Conservation (phyloP, 225 moss, liverwort and hornwort species). For the Polytrichum formosum region DNA sequence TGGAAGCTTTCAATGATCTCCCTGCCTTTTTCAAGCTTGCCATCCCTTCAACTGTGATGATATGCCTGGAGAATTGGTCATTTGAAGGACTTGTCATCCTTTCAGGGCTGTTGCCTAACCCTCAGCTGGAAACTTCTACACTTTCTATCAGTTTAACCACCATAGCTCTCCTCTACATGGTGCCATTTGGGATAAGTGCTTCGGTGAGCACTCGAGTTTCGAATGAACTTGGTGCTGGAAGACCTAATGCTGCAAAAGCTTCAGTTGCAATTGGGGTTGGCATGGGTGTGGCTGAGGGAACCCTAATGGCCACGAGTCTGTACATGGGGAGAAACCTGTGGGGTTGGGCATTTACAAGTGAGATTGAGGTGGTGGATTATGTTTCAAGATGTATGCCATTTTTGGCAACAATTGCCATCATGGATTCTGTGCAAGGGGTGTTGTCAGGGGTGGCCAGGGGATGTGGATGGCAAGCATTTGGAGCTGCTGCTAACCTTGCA, state of each 20-base stretch:
- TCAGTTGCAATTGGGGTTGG: conserved; percentile 35
- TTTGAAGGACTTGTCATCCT: conserved; percentile 61
- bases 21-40: conserved; percentile 57
- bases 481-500: conserved; percentile 30
- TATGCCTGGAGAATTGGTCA: conserved; percentile 78
- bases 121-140: conserved; percentile 65
- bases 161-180: conserved; percentile 49
- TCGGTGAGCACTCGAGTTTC: conserved; percentile 64
- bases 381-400: conserved; percentile 25
- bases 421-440: conserved; percentile 32
- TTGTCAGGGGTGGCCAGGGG: conserved; percentile 40
- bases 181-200: conserved; percentile 54
- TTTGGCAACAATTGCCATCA: conserved; percentile 14
- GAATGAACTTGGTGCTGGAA: conserved; percentile 77
- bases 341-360: conserved; percentile 41
- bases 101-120: conserved; percentile 69
- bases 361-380: conserved; percentile 21
- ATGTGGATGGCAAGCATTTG: conserved; percentile 34
- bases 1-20: conserved; percentile 53
- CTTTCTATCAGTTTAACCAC: conserved; percentile 62
- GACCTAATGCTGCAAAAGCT: conserved; percentile 44
- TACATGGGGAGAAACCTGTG: conserved; percentile 34
- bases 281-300: conserved; percentile 35
- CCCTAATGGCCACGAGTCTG: conserved; percentile 18
- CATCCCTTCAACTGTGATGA: conserved; percentile 69